Conservation (phyloP, 108 stramenopile species). For the Chaetoceros muelleri region DNA sequence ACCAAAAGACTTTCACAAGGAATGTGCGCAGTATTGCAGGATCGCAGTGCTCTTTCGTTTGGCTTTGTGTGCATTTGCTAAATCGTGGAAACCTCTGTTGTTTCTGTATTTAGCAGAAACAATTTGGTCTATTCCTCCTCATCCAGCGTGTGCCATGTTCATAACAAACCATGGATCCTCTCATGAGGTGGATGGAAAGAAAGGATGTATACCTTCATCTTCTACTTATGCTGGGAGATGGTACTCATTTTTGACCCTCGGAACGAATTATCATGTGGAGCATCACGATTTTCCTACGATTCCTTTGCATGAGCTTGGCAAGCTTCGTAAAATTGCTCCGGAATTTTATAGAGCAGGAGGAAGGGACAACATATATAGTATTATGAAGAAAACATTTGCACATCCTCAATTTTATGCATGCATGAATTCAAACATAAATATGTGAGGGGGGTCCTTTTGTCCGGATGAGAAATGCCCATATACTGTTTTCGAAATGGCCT, state of each 20-base stretch:
- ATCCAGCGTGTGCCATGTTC: slow-evolving; percentile 75
- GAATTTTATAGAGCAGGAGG: slow-evolving; percentile 42
- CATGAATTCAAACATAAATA: too few relatives aligned
- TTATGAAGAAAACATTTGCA: slow-evolving; percentile 51
- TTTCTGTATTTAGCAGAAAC: slow-evolving; percentile 63
- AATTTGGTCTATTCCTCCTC: slow-evolving; percentile 68
- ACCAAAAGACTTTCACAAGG: slow-evolving; percentile 50
- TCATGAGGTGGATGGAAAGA: slow-evolving; percentile 9
- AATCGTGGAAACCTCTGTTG: slow-evolving; percentile 48
- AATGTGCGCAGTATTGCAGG: slow-evolving; percentile 54
- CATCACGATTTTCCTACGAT: slow-evolving; percentile 83
- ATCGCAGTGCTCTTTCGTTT: slow-evolving; percentile 33
- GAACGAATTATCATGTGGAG: slow-evolving; percentile 73
- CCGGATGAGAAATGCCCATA: too few relatives aligned
- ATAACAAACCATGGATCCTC: slow-evolving; percentile 62
- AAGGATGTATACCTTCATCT: slow-evolving; percentile 39
- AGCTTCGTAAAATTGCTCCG: slow-evolving; percentile 54
- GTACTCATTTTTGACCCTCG: slow-evolving; percentile 59
- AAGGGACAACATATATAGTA: slow-evolving; percentile 34
- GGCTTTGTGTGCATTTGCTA: slow-evolving; percentile 23
- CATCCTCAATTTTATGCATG: slow-evolving; percentile 72
- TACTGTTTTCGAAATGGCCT: too few relatives aligned
- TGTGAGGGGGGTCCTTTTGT: too few relatives aligned
- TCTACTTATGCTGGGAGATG: slow-evolving; percentile 61
- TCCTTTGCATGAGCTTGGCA: slow-evolving; percentile 48